Percentiles rank a stretch among this genome's conserved stretches.
Conservation (phyloP, 768 basidiomycete species). For the Kwoniella shandongensis region DNA sequence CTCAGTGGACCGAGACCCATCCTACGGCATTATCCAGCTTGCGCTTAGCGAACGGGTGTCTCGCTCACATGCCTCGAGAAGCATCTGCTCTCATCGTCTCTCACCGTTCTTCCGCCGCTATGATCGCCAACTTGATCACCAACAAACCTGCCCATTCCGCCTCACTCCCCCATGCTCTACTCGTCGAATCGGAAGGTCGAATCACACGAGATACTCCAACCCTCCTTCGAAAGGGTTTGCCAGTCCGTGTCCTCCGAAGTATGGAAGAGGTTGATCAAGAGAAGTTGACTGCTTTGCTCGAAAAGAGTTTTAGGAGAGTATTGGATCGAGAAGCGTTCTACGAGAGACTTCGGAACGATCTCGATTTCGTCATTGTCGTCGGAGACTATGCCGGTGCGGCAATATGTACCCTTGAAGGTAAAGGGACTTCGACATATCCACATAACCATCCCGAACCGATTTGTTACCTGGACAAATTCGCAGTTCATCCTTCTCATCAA, state of each 20-base stretch:
- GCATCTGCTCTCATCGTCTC: slow-evolving; percentile 97
- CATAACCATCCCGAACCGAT: slow-evolving; percentile 17
- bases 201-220: slow-evolving; percentile 90
- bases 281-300: slow-evolving; percentile 78
- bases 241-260: slow-evolving; percentile 76
- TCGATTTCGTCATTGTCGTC: slow-evolving; percentile 90
- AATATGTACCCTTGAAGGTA: slow-evolving; percentile 70
- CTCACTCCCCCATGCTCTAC: slow-evolving; percentile 86
- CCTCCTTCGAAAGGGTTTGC: slow-evolving; percentile 80
- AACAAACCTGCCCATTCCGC: slow-evolving; percentile 96
- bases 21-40: slow-evolving; percentile 87
- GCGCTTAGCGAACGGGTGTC: slow-evolving; percentile 76
- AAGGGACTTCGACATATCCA: slow-evolving; percentile 1
- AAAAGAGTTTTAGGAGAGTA: slow-evolving; percentile 76
- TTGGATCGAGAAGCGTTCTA: slow-evolving; percentile 77
- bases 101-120: slow-evolving; percentile 88
- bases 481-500: slow-evolving; percentile 88
- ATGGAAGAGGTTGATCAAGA: slow-evolving; percentile 65
- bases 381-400: slow-evolving; percentile 96
- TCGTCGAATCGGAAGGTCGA: slow-evolving; percentile 62
- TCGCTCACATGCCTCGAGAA: slow-evolving; percentile 85
- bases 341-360: slow-evolving; percentile 66
- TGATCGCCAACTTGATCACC: slow-evolving; percentile 96
- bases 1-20: slow-evolving; percentile 71
- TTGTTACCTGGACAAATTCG: slow-evolving; percentile 98